A percentile compares a stretch with the other conserved stretches of the same genome.
Conservation (phyloP, 2,329 filamentous ascomycete species). For the Colletotrichum graminicola region DNA sequence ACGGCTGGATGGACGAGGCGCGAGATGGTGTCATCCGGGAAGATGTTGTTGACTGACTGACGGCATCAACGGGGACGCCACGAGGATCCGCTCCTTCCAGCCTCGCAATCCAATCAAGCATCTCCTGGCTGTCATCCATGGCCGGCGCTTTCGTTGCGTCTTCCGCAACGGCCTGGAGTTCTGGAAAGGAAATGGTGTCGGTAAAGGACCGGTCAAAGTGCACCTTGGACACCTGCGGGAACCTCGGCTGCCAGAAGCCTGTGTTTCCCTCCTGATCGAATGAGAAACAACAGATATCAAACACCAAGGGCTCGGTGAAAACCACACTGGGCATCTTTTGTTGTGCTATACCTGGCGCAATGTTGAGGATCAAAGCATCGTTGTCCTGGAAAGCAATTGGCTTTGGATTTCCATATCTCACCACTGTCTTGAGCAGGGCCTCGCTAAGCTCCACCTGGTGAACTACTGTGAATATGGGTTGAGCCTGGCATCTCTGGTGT, state of each 20-base stretch:
- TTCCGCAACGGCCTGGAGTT: conserved; percentile 76
- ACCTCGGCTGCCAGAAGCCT: conserved; percentile 79
- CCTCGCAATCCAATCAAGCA: conserved; percentile 69
- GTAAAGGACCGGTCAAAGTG: conserved; percentile 79
- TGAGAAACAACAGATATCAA: conserved; percentile 83
- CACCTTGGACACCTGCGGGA: conserved; percentile 81
- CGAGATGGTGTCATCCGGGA: conserved; percentile 36
- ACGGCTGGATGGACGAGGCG: conserved; percentile 21
- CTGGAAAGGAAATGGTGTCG: conserved; percentile 76
- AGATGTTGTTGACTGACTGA: conserved; percentile 60
- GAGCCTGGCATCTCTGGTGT: conserved; percentile 62
- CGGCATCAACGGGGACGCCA: conserved; percentile 56
- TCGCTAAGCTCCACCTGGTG: conserved; percentile 71
- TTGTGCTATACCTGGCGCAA: conserved; percentile 59
- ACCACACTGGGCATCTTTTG: conserved; percentile 60
- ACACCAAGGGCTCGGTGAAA: conserved; percentile 80
- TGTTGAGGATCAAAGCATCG: conserved; percentile 58
- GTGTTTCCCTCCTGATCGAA: conserved; percentile 80
- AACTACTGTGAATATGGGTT: conserved; percentile 75
- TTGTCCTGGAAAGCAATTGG: conserved; percentile 56
- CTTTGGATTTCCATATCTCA: conserved; percentile 59
- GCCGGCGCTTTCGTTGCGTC: conserved; percentile 63
- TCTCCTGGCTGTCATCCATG: conserved; percentile 70
- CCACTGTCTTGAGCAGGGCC: conserved; percentile 64
- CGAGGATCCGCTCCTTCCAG: conserved; percentile 68